phyloP scores from a whole-genome alignment of 2,329 filamentous ascomycete species.

The Xylaria sp. region DNA sequence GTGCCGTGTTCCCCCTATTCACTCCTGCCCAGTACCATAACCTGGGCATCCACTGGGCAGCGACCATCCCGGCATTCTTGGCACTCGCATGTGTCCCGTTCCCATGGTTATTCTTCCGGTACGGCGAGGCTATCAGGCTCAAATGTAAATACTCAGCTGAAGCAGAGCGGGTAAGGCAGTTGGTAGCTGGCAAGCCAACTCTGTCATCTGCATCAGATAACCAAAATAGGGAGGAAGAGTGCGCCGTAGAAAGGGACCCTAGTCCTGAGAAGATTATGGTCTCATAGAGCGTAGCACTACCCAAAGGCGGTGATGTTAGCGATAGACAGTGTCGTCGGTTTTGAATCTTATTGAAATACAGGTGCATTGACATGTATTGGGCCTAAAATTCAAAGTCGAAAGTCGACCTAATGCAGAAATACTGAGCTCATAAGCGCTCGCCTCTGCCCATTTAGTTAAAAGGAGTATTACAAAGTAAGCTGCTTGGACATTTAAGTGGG shows the following conservation, averaged over 20 bases:
- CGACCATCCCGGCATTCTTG: slow-evolving; percentile 76
- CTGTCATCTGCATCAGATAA: background rate
- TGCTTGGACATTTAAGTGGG: too few relatives aligned
- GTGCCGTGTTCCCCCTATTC: slow-evolving; percentile 69
- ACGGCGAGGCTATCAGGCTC: slow-evolving; percentile 69
- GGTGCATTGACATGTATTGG: background rate
- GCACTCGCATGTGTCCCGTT: slow-evolving; percentile 76
- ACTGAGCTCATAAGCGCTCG: too few relatives aligned
- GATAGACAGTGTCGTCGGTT: background rate
- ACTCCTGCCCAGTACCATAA: slow-evolving; percentile 62
- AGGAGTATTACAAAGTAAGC: too few relatives aligned
- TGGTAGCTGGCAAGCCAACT: background rate
- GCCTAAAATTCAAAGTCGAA: too few relatives aligned
- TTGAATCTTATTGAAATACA: background rate
- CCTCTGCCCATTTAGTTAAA: too few relatives aligned
- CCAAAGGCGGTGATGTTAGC: background rate
- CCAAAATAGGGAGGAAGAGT: background rate
- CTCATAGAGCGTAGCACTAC: background rate
- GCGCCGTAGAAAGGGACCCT: background rate
- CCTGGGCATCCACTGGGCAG: slow-evolving; percentile 79
- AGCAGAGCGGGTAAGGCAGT: slow-evolving; percentile 51
- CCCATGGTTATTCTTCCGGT: slow-evolving; percentile 78
- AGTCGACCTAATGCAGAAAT: too few relatives aligned
- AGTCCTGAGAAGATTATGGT: background rate
- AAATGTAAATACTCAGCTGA: slow-evolving; percentile 75